Evolutionary conservation across 176 grass and related monocot genomes (phyloP).

Genomic region (Triticum monococcum): DNA sequence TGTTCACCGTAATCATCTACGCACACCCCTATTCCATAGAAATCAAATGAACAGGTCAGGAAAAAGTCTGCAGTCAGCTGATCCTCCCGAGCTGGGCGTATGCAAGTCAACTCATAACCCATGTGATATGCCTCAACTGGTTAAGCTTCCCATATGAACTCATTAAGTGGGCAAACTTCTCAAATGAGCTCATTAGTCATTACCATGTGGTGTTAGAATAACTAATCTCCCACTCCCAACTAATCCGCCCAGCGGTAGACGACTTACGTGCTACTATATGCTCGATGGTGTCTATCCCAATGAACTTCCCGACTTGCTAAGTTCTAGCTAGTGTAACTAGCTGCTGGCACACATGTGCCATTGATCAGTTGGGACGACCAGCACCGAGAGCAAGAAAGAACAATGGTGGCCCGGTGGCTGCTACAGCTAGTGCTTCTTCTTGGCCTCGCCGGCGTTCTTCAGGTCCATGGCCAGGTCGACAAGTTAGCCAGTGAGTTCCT

Average conservation of each 20-base stretch:
- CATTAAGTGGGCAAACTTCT: no score
- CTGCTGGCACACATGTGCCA: background rate
- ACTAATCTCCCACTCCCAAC: no score
- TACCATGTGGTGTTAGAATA: no score
- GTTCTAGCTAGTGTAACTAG: background rate
- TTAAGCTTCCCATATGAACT: background rate
- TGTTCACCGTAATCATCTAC: no score
- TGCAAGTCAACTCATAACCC: background rate
- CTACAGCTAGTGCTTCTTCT: background rate
- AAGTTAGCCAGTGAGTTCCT: background rate
- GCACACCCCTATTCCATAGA: no score
- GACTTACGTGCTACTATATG: no score
- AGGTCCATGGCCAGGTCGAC: conserved; percentile 16
- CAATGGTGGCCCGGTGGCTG: background rate
- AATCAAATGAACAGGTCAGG: no score
- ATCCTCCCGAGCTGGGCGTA: background rate
- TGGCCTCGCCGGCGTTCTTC: background rate
- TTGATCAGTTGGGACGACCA: background rate
- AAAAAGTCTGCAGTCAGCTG: no score
- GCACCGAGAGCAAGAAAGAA: background rate
- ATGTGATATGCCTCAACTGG: background rate
- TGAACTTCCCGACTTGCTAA: no score
- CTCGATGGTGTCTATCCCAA: no score
- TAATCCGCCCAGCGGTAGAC: no score
- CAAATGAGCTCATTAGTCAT: no score